A percentile compares a stretch with the other conserved stretches of the same genome.
Evolutionary conservation across 495 filamentous ascomycete genomes (phyloP).

Genomic region (Penicillium egyptiacum): DNA sequence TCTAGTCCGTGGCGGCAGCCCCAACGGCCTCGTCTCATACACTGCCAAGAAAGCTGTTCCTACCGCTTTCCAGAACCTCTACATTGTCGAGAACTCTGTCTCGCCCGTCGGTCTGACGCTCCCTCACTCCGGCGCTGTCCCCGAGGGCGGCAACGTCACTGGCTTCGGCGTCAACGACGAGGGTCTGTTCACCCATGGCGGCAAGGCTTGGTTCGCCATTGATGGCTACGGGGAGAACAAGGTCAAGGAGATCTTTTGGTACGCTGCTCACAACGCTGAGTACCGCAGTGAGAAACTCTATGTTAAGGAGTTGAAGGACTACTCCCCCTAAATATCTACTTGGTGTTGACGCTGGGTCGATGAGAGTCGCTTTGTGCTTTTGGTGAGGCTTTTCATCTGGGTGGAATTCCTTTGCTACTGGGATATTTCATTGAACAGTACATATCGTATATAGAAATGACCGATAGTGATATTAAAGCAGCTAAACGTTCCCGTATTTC

Average conservation of each 20-base stretch:
- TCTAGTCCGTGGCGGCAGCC: conserved; percentile 17
- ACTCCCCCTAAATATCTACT: neutral
- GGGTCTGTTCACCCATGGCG: conserved; percentile 31
- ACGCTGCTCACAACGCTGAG: conserved; percentile 26
- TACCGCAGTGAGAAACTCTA: conserved; percentile 23
- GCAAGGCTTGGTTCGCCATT: conserved; percentile 29
- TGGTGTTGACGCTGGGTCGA: neutral
- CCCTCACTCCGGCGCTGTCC: conserved; percentile 34
- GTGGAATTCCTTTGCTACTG: neutral
- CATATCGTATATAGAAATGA: neutral
- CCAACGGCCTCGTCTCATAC: conserved; percentile 26
- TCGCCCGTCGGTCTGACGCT: conserved; percentile 28
- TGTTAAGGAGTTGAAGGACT: conserved; percentile 35
- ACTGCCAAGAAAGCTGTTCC: conserved; percentile 26
- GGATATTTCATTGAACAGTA: neutral
- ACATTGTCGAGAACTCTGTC: conserved; percentile 27
- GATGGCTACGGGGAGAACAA: conserved; percentile 25
- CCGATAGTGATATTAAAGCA: neutral
- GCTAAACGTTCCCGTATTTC: neutral
- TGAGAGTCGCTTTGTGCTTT: neutral
- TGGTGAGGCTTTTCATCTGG: neutral
- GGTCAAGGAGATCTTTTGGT: conserved; percentile 33
- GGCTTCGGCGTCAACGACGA: conserved; percentile 32
- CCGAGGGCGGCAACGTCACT: conserved; percentile 27
- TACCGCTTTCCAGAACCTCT: conserved; percentile 36